These are phyloP conservation scores for Fusarium mangiferae DNA, from an alignment of 2,329 filamentous ascomycete species.

Conservation along the genomic window DNA sequence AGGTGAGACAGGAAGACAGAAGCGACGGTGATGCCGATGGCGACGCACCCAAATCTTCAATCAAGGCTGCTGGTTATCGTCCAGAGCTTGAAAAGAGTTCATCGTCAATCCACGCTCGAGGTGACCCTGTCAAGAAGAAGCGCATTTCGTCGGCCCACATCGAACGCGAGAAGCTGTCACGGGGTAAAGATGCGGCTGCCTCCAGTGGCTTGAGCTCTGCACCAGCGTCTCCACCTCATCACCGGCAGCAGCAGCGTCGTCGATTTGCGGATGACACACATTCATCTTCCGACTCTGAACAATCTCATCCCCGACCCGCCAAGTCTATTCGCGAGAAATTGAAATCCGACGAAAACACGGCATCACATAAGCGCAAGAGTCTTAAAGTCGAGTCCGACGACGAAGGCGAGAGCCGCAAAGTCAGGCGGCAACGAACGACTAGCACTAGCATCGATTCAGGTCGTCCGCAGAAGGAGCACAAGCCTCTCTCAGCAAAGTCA, in stretches of 20 bases:
- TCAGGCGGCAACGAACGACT: slow-evolving; percentile 63
- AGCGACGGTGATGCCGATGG: slow-evolving; percentile 62
- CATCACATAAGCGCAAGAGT: slow-evolving; percentile 64
- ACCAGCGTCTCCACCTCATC: slow-evolving; percentile 63
- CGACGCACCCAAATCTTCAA: slow-evolving; percentile 54
- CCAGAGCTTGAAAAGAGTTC: slow-evolving; percentile 50
- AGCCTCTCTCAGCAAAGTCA: slow-evolving; percentile 45
- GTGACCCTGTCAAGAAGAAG: slow-evolving; percentile 60
- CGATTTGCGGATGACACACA: slow-evolving; percentile 53
- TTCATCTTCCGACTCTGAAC: slow-evolving; percentile 66
- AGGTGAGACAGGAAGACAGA: slow-evolving; percentile 72
- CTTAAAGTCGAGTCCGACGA: slow-evolving; percentile 67
- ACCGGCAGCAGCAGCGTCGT: slow-evolving; percentile 46
- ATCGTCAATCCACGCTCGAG: slow-evolving; percentile 48
- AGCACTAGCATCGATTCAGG: slow-evolving; percentile 54
- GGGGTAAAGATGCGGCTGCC: slow-evolving; percentile 57
- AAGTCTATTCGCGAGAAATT: slow-evolving; percentile 60
- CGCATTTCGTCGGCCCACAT: slow-evolving; percentile 49
- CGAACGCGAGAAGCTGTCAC: slow-evolving; percentile 54
- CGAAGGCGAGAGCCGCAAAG: slow-evolving; percentile 64
- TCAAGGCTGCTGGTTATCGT: slow-evolving; percentile 43
- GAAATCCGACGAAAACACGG: slow-evolving; percentile 58
- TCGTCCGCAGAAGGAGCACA: slow-evolving; percentile 49
- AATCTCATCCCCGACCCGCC: slow-evolving; percentile 53
- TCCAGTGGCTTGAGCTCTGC: slow-evolving; percentile 69